Base-by-base conservation (phyloP, 1,284 basidiomycete genomes). In the Tetrapyrgos nigripes region DNA sequence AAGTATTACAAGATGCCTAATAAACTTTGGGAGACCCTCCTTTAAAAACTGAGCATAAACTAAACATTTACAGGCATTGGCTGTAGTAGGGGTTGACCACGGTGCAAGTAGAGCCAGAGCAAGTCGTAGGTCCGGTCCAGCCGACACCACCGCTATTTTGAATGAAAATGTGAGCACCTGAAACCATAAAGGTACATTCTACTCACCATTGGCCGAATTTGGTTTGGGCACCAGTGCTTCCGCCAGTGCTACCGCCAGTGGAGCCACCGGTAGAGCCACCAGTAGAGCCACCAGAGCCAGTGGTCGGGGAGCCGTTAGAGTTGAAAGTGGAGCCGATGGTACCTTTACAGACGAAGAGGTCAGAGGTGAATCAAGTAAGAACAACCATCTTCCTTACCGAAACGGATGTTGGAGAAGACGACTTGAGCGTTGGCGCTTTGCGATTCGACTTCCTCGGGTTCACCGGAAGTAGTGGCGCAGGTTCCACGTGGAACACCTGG, bases 351-450 rank as follows among this genome's bases (percentile, higher is more conserved):
- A n/a, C n/a, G n/a, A n/a, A n/a, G n/a, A n/a, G n/a, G n/a, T n/a
- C n/a, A n/a, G n/a, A n/a, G n/a, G n/a, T n/a, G n/a, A n/a, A n/a
- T n/a, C n/a, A n/a, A n/a, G n/a, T n/a, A n/a, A n/a, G n/a, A n/a
- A n/a, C n/a, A n/a, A n/a, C n/a, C n/a, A n/a, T n/a, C n/a, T n/a
- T 40, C 11, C n/a, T 44, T 44, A 55, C 83, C 83, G 65, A 76
- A 78, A 67, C 78, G 79, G 76, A 85, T 84, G 80, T 84, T 83
- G 35, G 82, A 84, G 76, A 75, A 85, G 57, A 71, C 75, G 64
- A 85, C 82, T 37, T 72, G 70, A 40, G 77, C 73, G 68, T 69
- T 74, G 53, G 77, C 63, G 60, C 65, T 59, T 55, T 73, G 64
- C 24, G 72, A 56, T 69, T 83, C 81, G 66, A 85, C 77, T 51